Evolutionary conservation across 2,329 filamentous ascomycete species (phyloP), one percentile per base, ranked within the genome.

Genomic region (Zymoseptoria pseudotritici): DNA sequence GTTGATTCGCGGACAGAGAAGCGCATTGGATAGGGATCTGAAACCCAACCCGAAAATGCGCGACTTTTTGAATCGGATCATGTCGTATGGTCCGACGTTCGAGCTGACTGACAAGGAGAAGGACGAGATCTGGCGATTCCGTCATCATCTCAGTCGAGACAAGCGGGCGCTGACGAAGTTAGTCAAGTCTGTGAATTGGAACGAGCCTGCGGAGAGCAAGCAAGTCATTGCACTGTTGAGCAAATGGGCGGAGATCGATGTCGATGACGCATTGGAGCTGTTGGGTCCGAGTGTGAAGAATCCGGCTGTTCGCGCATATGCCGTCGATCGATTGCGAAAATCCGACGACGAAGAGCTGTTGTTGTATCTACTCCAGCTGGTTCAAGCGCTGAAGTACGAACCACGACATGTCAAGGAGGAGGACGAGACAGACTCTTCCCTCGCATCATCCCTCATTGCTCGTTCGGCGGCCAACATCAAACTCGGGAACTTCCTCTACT

Each of bases 101-200:
- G 84, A 89, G 54, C 80, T 99, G 22, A 91, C 86, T 1, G 85
- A 91, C 0, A 92, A 97, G 72, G 94, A 99, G 74, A 95, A 96
- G 71, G 94, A 99, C 74, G 81, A 97, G 56, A 86, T 99, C 20
- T 99, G 95, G 95, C 94, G 95, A 69, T 99, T 97, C 77, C 84
- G 94, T 60, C 96, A 97, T 74, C 93, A 97, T 73, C 77, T 99
- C 21, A 94, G 92, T 0, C 83, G 91, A 59, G 92, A 99, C 73
- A 99, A 99, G 67, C 73, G 77, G 58, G 79, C 93, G 2, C 80
- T 97, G 60, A 99, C 93, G 36, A 99, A 99, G 70, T 96, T 99
- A 67, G 91, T 97, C 73, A 99, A 97, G 74, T 97, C 93, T 0
- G 93, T 97, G 49, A 92, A 95, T 66, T 99, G 94, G 93, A 85